Percentiles rank a stretch among this genome's conserved stretches.
These are phyloP conservation scores for Inga oerstediana DNA, from an alignment of 306 rosid species.

Conservation along the genomic window DNA sequence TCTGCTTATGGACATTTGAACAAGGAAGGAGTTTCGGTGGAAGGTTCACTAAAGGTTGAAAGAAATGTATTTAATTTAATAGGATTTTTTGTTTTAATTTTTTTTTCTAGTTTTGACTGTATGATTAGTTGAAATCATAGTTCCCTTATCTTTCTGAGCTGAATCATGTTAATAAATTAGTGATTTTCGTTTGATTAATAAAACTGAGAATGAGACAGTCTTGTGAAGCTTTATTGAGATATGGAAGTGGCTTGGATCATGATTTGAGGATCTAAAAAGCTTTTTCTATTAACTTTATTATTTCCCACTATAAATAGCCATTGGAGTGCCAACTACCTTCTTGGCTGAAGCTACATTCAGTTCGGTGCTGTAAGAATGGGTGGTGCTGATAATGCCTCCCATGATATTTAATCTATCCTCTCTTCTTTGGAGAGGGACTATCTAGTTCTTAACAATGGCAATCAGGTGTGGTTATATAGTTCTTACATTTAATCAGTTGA, in stretches of 20 bases:
- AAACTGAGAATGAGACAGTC: not conserved
- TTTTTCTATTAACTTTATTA: not conserved
- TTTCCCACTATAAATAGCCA: not conserved
- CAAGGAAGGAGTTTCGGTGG: too few species aligned
- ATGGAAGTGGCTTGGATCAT: not conserved
- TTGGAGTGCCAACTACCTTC: not conserved
- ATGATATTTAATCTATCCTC: constrained; percentile 51
- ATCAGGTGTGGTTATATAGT: constrained; percentile 47
- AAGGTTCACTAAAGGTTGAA: not conserved
- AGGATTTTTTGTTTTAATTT: not conserved
- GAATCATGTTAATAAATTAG: not conserved
- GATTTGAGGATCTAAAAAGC: not conserved
- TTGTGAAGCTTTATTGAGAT: not conserved
- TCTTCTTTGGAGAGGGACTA: constrained; percentile 58
- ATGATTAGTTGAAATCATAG: not conserved
- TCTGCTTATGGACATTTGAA: too few species aligned
- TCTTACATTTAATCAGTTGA: not conserved
- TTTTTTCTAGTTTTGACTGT: not conserved
- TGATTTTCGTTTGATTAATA: not conserved
- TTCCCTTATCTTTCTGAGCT: not conserved
- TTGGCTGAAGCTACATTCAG: not conserved
- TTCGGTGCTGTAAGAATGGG: constrained; percentile 26
- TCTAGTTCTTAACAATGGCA: constrained; percentile 62
- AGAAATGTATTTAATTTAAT: not conserved
- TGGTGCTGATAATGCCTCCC: not conserved